Percentiles rank a stretch among this genome's conserved stretches.
phyloP scores from a whole-genome alignment of 1,139 yeast species.

The Pichia sp. region DNA sequence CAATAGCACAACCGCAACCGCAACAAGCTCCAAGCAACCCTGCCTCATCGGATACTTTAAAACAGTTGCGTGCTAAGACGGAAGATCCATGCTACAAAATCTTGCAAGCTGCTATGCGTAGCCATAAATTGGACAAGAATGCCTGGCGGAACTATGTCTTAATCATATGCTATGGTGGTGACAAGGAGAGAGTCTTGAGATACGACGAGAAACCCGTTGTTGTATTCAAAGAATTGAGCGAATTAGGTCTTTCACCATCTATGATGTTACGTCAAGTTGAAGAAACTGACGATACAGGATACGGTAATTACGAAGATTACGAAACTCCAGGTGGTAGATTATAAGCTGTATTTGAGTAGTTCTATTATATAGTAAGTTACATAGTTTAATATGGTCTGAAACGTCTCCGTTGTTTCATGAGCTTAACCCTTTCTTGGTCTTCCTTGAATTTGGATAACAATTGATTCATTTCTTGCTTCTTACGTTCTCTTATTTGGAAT shows the following conservation, averaged over 20 bases:
- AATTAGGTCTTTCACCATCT: constrained; percentile 86
- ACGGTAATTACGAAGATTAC: constrained; percentile 17
- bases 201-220: constrained; percentile 87
- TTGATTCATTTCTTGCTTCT: constrained; percentile 90
- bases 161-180: constrained; percentile 82
- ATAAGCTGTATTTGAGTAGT: constrained; percentile 20
- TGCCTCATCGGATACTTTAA: constrained; percentile 59
- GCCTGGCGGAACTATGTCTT: constrained; percentile 91
- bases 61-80: constrained; percentile 82
- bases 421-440: constrained; percentile 82
- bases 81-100: constrained; percentile 93
- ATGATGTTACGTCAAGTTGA: constrained; percentile 90
- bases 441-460: constrained; percentile 78
- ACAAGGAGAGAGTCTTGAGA: constrained; percentile 80
- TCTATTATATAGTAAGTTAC: not conserved
- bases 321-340: constrained; percentile 57
- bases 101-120: constrained; percentile 83
- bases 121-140: constrained; percentile 74
- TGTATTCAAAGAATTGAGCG: constrained; percentile 85
- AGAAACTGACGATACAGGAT: constrained; percentile 38
- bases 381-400: constrained; percentile 79
- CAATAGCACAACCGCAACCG: not conserved
- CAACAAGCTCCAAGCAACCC: not conserved
- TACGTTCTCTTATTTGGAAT: constrained; percentile 91
- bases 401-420: constrained; percentile 76